Evolutionary conservation across 1,139 yeast species (phyloP), one percentile per base, ranked within the genome.

Genomic region (Kazachstania sp.): DNA sequence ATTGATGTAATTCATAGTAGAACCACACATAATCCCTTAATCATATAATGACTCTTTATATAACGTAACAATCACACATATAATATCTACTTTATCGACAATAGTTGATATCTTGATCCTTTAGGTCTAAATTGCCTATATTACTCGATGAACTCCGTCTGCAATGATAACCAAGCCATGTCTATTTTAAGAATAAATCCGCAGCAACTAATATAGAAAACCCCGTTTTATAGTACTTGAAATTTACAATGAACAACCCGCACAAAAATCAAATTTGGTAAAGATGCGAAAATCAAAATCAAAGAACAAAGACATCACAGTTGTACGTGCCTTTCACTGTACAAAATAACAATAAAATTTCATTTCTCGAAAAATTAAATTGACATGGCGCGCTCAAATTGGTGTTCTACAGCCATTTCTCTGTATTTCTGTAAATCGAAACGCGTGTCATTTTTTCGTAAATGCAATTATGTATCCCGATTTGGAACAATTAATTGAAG

Each of bases 111-210:
- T 23, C 28, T 3, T 23, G 28, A 23, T 23, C n/a, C n/a, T n/a
- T n/a, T n/a, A n/a, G n/a, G n/a, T n/a, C n/a, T n/a, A n/a, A n/a
- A n/a, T 7, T 16, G 6, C 12, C 4, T 8, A 23, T 7, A 4
- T 23, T 23, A 16, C 4, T 15, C 12, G 11, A 18, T 32, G 12
- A 6, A 15, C 12, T 32, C 34, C 48, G 45, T 46, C 12, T 15
- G 8, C 3, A 12, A 20, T n/a, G 48, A 44, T 30, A 45, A 47
- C 50, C 50, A 47, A 47, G 50, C 50, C 50, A 47, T 44, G 18
- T 31, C 42, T 18, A 16, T 38, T 18, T 32, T 32, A 32, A 32
- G 36, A 32, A 32, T 32, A n/a, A n/a, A 30, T 13, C 34, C 34
- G 34, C 34, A 30, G 15, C 11, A 7, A 30, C n/a, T n/a, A 30